Conservation (phyloP, 2,329 filamentous ascomycete species). For the Xylariales sp. region DNA sequence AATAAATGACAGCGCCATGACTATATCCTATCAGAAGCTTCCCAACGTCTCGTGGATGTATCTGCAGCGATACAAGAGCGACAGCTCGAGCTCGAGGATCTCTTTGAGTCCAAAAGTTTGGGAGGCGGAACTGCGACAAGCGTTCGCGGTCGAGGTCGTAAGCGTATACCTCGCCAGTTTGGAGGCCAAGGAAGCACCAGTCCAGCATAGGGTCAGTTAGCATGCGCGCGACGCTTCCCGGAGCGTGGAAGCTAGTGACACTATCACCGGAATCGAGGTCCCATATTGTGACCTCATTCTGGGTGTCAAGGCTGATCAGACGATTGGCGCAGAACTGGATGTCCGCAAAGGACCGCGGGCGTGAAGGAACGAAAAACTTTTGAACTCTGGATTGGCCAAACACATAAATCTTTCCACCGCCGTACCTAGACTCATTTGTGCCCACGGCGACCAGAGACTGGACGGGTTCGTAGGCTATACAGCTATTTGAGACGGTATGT, state of each 20-base stretch:
- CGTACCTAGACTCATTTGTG: slow-evolving; percentile 87
- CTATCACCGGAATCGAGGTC: slow-evolving; percentile 77
- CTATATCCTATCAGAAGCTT: slow-evolving; percentile 91
- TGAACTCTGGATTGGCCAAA: slow-evolving; percentile 85
- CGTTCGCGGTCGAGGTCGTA: slow-evolving; percentile 89
- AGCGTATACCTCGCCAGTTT: slow-evolving; percentile 86
- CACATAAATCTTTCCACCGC: slow-evolving; percentile 87
- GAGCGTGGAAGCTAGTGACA: slow-evolving; percentile 77
- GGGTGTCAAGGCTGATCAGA: slow-evolving; percentile 84
- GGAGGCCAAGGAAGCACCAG: slow-evolving; percentile 87
- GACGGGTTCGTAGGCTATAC: slow-evolving; percentile 89
- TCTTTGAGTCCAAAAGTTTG: slow-evolving; percentile 85
- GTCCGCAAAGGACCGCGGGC: slow-evolving; percentile 78
- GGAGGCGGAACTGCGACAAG: slow-evolving; percentile 80
- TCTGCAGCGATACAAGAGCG: slow-evolving; percentile 78
- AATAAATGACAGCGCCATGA: slow-evolving; percentile 88
- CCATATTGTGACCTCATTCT: slow-evolving; percentile 87
- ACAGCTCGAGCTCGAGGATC: slow-evolving; percentile 72
- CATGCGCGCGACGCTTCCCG: slow-evolving; percentile 78
- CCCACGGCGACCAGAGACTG: slow-evolving; percentile 94
- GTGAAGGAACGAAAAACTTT: slow-evolving; percentile 76
- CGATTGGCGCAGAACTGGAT: slow-evolving; percentile 89
- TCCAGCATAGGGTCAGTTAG: slow-evolving; percentile 91
- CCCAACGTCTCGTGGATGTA: slow-evolving; percentile 93
- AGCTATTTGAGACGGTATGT: slow-evolving; percentile 60